These are phyloP conservation scores for Pinus tabuliformis DNA, from an alignment of 75 land plant species.

Conservation along the genomic window DNA sequence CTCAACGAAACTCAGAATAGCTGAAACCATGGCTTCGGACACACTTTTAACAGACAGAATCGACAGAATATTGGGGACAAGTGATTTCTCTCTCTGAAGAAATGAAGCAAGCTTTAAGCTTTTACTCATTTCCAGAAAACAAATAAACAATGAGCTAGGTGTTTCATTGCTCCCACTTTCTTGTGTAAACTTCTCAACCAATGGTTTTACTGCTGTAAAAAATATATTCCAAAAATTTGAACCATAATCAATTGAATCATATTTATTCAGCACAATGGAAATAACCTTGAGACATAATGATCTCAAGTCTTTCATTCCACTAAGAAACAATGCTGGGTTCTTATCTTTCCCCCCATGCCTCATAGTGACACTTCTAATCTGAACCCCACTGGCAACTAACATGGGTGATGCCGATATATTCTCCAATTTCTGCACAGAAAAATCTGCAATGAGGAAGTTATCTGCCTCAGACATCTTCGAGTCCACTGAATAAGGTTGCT, in stretches of 20 bases:
- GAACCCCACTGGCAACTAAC: background rate
- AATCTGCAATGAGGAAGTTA: background rate
- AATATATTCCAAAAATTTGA: conserved; percentile 80
- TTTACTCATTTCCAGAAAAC: conserved; percentile 85
- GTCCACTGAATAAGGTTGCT: background rate
- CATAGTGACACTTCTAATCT: background rate
- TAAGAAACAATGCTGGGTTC: background rate
- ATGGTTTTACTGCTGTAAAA: conserved; percentile 54
- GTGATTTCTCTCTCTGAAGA: conserved; percentile 40
- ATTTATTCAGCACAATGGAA: conserved; percentile 63
- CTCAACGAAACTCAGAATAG: conserved; percentile 69
- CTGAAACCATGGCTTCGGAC: conserved; percentile 52
- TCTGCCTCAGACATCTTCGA: background rate
- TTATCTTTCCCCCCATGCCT: background rate
- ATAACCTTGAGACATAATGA: conserved; percentile 74
- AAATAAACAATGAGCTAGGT: conserved; percentile 85
- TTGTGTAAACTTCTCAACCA: conserved; percentile 56
- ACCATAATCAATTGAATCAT: conserved; percentile 59
- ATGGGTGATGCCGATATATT: background rate
- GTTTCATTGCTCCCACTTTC: conserved; percentile 72
- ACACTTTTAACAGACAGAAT: conserved; percentile 61
- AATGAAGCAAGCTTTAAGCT: conserved; percentile 59
- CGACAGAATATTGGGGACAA: conserved; percentile 72
- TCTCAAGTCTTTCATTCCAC: conserved; percentile 55
- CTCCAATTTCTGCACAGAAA: background rate